Evolutionary conservation across 495 filamentous ascomycete species (phyloP), one percentile per base, ranked within the genome.

Genomic region (Clohesyomyces aquaticus): DNA sequence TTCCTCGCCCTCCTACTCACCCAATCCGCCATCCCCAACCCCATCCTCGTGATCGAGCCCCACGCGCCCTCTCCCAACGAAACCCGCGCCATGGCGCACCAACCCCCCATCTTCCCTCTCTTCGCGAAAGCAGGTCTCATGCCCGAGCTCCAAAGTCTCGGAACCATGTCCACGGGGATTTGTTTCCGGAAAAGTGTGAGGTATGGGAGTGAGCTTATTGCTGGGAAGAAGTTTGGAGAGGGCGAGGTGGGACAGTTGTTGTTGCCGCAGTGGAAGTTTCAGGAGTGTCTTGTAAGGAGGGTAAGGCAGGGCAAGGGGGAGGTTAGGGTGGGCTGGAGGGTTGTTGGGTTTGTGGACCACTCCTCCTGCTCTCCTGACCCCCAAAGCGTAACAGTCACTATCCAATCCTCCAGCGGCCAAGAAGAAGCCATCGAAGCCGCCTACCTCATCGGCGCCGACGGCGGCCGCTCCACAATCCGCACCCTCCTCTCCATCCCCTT

Each of bases 1-100:
- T 65, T 65, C 61, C 61, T 65, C 54, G 61, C 53, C 14, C 61
- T 65, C 22, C 32, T 57, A n/a, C 61, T 65, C 43, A n/a, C 16
- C 21, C 62, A 65, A 59, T 65, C 62, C 54, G 6, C n/a, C 19
- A 63, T 63, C 41, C 32, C 50, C 10, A 55, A 63, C 60, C 16
- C 22, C 22, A 41, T 63, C 35, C 47, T 63, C 45, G 60, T 62
- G 10, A 6, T 18, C 47, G 21, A 32, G 6, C 38, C 35, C 22
- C 25, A 9, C 23, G 45, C 55, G 26, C 55, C 42, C n/a, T 45
- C 38, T 8, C 4, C n/a, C n/a, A n/a, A n/a, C n/a, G n/a, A n/a
- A n/a, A n/a, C n/a, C n/a, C n/a, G n/a, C n/a, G n/a, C n/a, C n/a
- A n/a, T n/a, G n/a, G n/a, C n/a, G n/a, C n/a, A n/a, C n/a, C n/a